phyloP scores from a whole-genome alignment of 192 early-diverging fungal species.

The Spizellomyces punctatus region DNA sequence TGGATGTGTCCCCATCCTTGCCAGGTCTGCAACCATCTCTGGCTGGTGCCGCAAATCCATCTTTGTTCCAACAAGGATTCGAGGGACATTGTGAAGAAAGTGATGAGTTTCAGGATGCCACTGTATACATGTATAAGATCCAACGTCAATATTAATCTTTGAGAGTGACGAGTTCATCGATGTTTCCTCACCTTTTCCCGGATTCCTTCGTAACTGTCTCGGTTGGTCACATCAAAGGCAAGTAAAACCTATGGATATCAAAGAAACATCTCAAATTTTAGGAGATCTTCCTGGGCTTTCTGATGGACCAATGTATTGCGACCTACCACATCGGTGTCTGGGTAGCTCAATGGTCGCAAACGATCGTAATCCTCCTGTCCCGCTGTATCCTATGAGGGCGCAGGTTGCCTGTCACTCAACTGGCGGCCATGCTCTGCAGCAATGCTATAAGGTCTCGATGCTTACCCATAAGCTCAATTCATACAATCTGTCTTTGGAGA shows the following conservation, averaged over 20 bases:
- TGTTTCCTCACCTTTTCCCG: slow-evolving; percentile 35
- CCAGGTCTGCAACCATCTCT: neutral
- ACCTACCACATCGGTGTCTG: slow-evolving; percentile 77
- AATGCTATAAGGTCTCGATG: neutral
- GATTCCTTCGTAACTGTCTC: slow-evolving; percentile 73
- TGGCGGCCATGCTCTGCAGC: too few species aligned
- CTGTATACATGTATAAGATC: slow-evolving; percentile 46
- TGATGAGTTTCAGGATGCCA: slow-evolving; percentile 85
- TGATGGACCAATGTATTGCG: neutral
- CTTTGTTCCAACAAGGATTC: slow-evolving; percentile 68
- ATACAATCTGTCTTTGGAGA: slow-evolving; percentile 11
- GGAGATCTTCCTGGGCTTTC: neutral
- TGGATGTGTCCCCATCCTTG: neutral
- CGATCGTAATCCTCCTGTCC: slow-evolving; percentile 98
- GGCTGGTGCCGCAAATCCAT: slow-evolving; percentile 47
- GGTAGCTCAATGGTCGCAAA: slow-evolving; percentile 88
- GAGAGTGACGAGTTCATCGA: too few species aligned
- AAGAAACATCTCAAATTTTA: slow-evolving; percentile 68
- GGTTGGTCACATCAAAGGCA: slow-evolving; percentile 94
- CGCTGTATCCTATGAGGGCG: slow-evolving; percentile 89
- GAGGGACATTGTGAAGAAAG: slow-evolving; percentile 78
- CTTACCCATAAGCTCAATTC: slow-evolving; percentile 33
- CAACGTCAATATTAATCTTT: too few species aligned
- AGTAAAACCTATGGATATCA: slow-evolving; percentile 95
- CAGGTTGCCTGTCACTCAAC: too few species aligned